Base-by-base conservation (phyloP, 306 rosid genomes). In the Begonia fuchsioides region DNA sequence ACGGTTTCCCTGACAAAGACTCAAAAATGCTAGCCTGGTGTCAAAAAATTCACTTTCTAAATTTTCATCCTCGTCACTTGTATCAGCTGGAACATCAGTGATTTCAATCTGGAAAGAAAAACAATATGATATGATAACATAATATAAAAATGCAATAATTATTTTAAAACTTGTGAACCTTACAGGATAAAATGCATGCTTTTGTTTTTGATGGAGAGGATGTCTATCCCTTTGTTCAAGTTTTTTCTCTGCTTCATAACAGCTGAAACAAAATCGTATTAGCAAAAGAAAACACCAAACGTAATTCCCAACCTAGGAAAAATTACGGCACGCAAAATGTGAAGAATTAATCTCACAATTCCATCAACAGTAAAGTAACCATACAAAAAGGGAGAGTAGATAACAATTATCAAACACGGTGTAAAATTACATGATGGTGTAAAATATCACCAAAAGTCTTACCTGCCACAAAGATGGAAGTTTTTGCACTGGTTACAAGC, bases 191-290 rank as follows among this genome's bases (percentile, higher is more conserved):
- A 90, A 62, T 52, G 64, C 54, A 58, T 90, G 98, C 20, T 82
- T 90, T 13, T 90, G 96, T 83, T 94, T 77, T 48, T 71, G 87
- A 72, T 82, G 82, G 50, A 53, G 49, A 58, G 98, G 94, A 72
- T 90, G 98, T 7, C 76, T 73, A 12, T 90, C 96, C 69, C 96
- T 75, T 66, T 90, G 96, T 65, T 90, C 98, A 61, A 78, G 86
- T 53, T 77, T 85, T 59, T 71, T 72, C 63, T 90, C 98, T 56
- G 56, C 74, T 71, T 82, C 96, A 8, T 82, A 69, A 71, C 98
- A 90, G 81, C 95, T 84, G 67, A 15, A 39, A 68, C 7, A 20
- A 3, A 26, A 58, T 8, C 55, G 16, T 8, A 39, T 26, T 15
- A 47, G 48, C 17, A n/a, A 13, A 51, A 47, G 8, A 18, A 15